A percentile compares a stretch with the other conserved stretches of the same genome.
Evolutionary conservation across 1,139 yeast species (phyloP).

Genomic region (Pichia cactophila): DNA sequence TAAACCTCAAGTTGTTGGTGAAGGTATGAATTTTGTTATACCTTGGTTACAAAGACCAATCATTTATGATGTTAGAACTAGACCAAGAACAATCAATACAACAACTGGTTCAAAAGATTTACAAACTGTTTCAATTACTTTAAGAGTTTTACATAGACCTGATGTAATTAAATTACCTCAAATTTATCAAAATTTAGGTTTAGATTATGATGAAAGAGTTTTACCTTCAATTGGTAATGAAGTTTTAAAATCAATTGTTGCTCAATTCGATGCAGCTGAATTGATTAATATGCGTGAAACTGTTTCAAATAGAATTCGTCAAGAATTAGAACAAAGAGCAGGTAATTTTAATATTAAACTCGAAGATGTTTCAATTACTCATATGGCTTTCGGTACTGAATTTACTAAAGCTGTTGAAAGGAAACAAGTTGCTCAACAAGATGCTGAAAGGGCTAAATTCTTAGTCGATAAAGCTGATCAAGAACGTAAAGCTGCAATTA

Average conservation of each 20-base stretch:
- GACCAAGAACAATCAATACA: constrained; percentile 87
- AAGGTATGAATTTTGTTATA: constrained; percentile 89
- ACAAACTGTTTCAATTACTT: constrained; percentile 89
- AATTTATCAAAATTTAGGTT: constrained; percentile 85
- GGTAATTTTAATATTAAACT: constrained; percentile 80
- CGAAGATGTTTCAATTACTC: constrained; percentile 97
- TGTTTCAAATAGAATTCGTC: constrained; percentile 83
- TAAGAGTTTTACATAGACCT: constrained; percentile 92
- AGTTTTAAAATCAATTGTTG: constrained; percentile 89
- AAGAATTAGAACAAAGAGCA: constrained; percentile 80
- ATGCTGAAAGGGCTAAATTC: constrained; percentile 94
- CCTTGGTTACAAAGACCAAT: constrained; percentile 97
- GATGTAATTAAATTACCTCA: constrained; percentile 74
- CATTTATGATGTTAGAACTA: constrained; percentile 84
- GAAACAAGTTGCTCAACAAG: constrained; percentile 98
- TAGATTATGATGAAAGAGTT: constrained; percentile 95
- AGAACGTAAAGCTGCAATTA: constrained; percentile 89
- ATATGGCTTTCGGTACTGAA: constrained; percentile 94
- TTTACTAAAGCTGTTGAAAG: constrained; percentile 98
- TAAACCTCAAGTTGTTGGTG: constrained; percentile 78
- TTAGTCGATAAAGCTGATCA: constrained; percentile 96
- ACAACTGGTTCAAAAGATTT: constrained; percentile 96
- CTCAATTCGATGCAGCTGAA: constrained; percentile 98
- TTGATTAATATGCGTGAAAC: constrained; percentile 95
- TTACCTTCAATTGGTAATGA: constrained; percentile 96